These are phyloP conservation scores for Chamaenerion angustifolium DNA, from an alignment of 345 rosid genomes.

Conservation along the genomic window DNA sequence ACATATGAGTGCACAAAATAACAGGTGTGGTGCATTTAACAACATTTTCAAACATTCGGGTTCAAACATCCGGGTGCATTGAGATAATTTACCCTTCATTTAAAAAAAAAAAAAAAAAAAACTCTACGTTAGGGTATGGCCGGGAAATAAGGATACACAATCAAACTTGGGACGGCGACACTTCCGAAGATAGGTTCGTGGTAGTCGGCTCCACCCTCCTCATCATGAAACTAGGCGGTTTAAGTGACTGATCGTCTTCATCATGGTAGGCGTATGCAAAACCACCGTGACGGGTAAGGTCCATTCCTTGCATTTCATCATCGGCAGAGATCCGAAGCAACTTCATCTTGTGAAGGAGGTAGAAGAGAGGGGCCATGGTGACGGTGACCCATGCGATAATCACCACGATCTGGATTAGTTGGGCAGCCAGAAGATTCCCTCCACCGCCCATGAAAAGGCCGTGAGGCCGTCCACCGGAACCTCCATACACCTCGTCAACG, in stretches of 20 bases:
- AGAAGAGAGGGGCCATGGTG: conserved; percentile 66
- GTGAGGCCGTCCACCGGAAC: conserved; percentile 15
- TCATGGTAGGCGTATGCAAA: conserved; percentile 65
- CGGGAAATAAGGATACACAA: no score
- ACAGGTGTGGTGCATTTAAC: no score
- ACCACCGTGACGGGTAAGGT: conserved; percentile 66
- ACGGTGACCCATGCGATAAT: conserved; percentile 60
- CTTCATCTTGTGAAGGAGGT: conserved; percentile 29
- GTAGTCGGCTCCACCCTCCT: no score
- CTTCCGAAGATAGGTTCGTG: no score
- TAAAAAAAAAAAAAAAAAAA: no score
- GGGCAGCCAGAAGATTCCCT: conserved; percentile 57
- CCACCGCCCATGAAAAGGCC: conserved; percentile 74
- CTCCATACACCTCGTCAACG: conserved; percentile 44
- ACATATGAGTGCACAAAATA: no score
- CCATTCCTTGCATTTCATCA: conserved; percentile 77
- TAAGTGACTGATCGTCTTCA: conserved; percentile 18
- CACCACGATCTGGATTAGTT: conserved; percentile 42
- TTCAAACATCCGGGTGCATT: no score
- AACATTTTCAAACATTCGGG: no score
- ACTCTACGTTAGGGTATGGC: no score
- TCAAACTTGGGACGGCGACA: no score
- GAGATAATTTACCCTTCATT: no score
- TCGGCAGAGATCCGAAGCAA: conserved; percentile 45
- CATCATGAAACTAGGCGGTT: no score